phyloP scores from a whole-genome alignment of 805 yeast species.

The Pichia californica region DNA sequence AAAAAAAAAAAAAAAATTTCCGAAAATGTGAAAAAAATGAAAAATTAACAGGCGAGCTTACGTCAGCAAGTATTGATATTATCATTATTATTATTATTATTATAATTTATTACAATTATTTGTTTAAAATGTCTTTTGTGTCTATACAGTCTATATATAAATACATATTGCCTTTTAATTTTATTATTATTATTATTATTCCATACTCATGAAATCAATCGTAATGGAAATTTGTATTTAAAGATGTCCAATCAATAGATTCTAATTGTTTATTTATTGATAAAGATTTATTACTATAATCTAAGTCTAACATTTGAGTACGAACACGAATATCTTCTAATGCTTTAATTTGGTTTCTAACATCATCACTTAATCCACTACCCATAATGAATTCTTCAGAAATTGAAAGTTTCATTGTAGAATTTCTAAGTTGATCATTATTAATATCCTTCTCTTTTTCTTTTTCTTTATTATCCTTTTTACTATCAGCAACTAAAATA shows the following conservation, averaged over 20 bases:
- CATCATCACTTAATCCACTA: constrained; percentile 12
- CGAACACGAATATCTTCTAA: constrained; percentile 41
- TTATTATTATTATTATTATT: too few relatives aligned
- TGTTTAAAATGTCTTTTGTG: too few relatives aligned
- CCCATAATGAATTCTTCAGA: constrained; percentile 8
- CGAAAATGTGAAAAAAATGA: too few relatives aligned
- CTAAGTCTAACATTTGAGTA: constrained; percentile 45
- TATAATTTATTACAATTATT: too few relatives aligned
- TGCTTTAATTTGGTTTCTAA: constrained; percentile 38
- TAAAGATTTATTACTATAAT: too few relatives aligned
- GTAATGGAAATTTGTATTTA: constrained; percentile 6
- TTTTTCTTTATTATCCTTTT: constrained; percentile 26
- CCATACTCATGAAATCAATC: not conserved
- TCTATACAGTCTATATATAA: too few relatives aligned
- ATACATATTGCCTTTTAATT: too few relatives aligned
- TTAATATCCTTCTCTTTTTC: constrained; percentile 20
- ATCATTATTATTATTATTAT: too few relatives aligned
- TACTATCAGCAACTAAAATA: constrained; percentile 36
- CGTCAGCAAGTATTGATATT: too few relatives aligned
- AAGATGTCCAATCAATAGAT: not conserved
- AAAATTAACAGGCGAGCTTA: too few relatives aligned
- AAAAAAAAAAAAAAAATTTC: too few relatives aligned
- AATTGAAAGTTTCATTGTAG: constrained; percentile 4
- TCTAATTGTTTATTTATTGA: constrained; percentile 15
- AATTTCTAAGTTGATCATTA: not conserved